Percentiles rank a stretch among this genome's conserved stretches.
These are phyloP conservation scores for Clavulina sp. DNA, from an alignment of 768 basidiomycete species.

Conservation along the genomic window DNA sequence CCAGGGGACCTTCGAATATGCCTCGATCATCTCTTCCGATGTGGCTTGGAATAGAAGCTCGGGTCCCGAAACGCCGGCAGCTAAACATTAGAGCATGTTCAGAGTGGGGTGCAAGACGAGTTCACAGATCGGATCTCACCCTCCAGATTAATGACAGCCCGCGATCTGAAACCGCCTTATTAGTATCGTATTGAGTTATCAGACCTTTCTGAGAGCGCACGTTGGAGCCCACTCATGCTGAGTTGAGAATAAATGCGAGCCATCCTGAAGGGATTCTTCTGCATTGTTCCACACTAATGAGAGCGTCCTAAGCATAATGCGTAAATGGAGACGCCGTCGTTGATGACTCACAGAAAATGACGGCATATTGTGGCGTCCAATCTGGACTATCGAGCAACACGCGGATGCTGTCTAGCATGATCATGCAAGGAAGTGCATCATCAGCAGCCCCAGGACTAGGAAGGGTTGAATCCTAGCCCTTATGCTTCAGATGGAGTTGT, in stretches of 20 bases:
- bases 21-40: slow-evolving; percentile 84
- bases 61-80: slow-evolving; percentile 72
- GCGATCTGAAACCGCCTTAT: slow-evolving; percentile 32
- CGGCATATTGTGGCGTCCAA: slow-evolving; percentile 56
- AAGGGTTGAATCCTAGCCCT: slow-evolving; percentile 33
- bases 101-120: not conserved
- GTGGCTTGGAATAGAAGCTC: slow-evolving; percentile 94
- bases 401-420: slow-evolving; percentile 80
- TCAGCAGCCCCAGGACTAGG: slow-evolving; percentile 82
- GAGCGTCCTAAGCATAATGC: not conserved
- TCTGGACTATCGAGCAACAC: slow-evolving; percentile 52
- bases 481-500: not conserved
- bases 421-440: slow-evolving; percentile 72
- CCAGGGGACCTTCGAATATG: slow-evolving; percentile 74
- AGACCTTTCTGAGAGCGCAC: slow-evolving; percentile 25
- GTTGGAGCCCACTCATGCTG: slow-evolving; percentile 57
- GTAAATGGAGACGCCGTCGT: not conserved
- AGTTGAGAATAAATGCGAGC: slow-evolving; percentile 82
- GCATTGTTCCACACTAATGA: slow-evolving; percentile 78
- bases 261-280: slow-evolving; percentile 90
- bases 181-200: not conserved
- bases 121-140: slow-evolving; percentile 24
- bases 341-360: slow-evolving; percentile 56
- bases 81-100: slow-evolving; percentile 21
- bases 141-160: slow-evolving; percentile 82